Percentiles rank a stretch among this genome's conserved stretches.
Evolutionary conservation across 1,139 yeast genomes (phyloP).

Genomic region (Candida glucosophila): DNA sequence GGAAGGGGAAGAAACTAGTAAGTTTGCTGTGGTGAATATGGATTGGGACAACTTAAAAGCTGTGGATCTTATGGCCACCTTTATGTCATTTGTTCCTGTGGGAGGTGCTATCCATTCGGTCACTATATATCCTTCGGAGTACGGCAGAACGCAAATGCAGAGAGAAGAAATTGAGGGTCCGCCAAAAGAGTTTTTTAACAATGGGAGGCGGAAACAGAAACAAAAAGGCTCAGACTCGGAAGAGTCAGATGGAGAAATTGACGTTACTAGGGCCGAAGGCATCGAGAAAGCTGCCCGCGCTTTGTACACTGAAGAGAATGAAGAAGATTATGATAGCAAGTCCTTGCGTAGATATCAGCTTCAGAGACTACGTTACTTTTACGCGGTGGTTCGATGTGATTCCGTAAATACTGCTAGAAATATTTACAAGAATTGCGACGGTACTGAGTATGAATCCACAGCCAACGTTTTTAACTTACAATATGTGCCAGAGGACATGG

Average conservation of each 20-base stretch:
- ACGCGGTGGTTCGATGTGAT: conserved; percentile 88
- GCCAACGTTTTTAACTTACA: conserved; percentile 91
- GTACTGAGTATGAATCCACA: conserved; percentile 91
- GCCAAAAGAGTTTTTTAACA: conserved; percentile 69
- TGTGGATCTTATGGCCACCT: conserved; percentile 82
- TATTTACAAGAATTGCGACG: conserved; percentile 84
- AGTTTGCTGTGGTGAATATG: conserved; percentile 88
- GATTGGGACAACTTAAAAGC: conserved; percentile 95
- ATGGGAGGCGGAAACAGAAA: conserved; percentile 16
- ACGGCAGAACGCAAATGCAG: conserved; percentile 88
- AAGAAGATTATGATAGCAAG: conserved; percentile 64
- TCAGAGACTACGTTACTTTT: conserved; percentile 79
- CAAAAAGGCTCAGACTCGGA: conserved; percentile 24
- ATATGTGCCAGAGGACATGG: conserved; percentile 88
- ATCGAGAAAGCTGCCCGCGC: conserved; percentile 52
- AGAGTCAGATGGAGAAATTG: conserved; percentile 41
- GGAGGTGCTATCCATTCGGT: conserved; percentile 67
- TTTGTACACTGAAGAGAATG: conserved; percentile 64
- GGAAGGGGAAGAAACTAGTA: conserved; percentile 73
- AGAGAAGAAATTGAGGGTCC: conserved; percentile 92
- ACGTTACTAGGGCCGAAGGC: conserved; percentile 31
- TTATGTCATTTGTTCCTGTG: conserved; percentile 76
- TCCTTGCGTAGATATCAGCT: conserved; percentile 74
- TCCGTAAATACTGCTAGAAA: conserved; percentile 59
- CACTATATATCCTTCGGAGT: conserved; percentile 82